Evolutionary conservation across 2,329 filamentous ascomycete genomes (phyloP).

Genomic region (Ophiostoma piceae): DNA sequence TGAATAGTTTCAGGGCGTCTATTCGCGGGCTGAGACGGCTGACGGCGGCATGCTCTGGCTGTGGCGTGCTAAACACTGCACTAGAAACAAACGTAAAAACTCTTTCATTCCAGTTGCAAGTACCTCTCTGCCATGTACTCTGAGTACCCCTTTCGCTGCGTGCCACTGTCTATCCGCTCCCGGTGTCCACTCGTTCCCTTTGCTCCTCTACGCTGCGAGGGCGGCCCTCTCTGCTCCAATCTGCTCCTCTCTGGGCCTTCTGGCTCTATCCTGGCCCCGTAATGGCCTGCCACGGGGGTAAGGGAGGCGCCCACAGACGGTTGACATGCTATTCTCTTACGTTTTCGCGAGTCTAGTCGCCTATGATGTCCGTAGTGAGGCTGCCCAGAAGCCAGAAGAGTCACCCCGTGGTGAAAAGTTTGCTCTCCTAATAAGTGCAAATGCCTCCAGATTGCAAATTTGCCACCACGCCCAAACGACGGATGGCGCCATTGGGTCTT

Average conservation of each 20-base stretch:
- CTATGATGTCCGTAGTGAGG: not conserved
- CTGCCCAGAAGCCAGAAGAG: not conserved
- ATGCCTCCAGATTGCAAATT: not conserved
- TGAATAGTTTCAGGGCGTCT: not conserved
- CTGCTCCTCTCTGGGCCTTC: not conserved
- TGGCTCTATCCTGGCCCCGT: not conserved
- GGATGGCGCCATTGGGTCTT: constrained; percentile 11
- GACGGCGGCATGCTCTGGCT: not conserved
- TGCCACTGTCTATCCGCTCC: not conserved
- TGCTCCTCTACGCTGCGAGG: not conserved
- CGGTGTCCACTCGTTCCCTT: not conserved
- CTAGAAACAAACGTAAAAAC: not conserved
- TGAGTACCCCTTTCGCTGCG: not conserved
- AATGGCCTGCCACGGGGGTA: not conserved
- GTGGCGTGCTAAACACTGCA: not conserved
- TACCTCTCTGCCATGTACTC: not conserved
- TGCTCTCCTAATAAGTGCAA: not conserved
- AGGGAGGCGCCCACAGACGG: not conserved
- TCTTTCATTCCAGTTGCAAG: constrained; percentile 1
- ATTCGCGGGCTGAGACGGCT: constrained; percentile 2
- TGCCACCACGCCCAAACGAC: constrained; percentile 7
- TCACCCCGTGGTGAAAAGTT: constrained; percentile 6
- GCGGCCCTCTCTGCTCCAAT: not conserved
- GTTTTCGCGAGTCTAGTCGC: constrained; percentile 1
- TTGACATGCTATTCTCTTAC: constrained; percentile 6